Percentiles rank a stretch among this genome's conserved stretches.
Conservation (phyloP, 495 filamentous ascomycete genomes). For the Cudoniella acicularis region DNA sequence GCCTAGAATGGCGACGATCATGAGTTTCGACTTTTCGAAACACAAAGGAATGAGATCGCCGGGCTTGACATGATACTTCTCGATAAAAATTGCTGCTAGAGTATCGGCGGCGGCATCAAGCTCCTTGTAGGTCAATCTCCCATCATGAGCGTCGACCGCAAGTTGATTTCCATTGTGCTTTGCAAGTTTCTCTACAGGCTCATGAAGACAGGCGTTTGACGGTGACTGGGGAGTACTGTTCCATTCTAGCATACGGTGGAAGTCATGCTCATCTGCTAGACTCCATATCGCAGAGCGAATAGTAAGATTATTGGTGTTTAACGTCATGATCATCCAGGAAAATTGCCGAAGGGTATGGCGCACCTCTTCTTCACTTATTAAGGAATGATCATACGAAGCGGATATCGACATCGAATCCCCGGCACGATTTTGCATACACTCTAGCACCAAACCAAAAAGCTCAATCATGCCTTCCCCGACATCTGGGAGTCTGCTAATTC, state of each 20-base stretch:
- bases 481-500: too few relatives aligned
- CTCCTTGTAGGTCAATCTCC: conserved; percentile 28
- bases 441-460: too few relatives aligned
- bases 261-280: neutral
- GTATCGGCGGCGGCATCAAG: neutral
- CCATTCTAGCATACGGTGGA: conserved; percentile 15
- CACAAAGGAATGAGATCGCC: conserved; percentile 10
- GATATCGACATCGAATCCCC: too few relatives aligned
- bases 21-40: conserved; percentile 41
- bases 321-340: neutral
- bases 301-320: neutral
- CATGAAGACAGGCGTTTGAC: conserved; percentile 38
- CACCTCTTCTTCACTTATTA: too few relatives aligned
- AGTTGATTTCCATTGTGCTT: neutral
- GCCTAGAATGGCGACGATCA: conserved; percentile 34
- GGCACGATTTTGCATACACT: too few relatives aligned
- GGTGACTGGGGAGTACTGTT: conserved; percentile 19
- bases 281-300: neutral
- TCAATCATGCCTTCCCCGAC: too few relatives aligned
- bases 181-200: conserved; percentile 41
- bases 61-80: conserved; percentile 4
- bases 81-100: neutral
- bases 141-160: conserved; percentile 29
- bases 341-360: too few relatives aligned
- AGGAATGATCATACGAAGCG: too few relatives aligned